Conservation (phyloP, 23 red algal species). For the Cyanidiococcus yangmingshanensis region DNA sequence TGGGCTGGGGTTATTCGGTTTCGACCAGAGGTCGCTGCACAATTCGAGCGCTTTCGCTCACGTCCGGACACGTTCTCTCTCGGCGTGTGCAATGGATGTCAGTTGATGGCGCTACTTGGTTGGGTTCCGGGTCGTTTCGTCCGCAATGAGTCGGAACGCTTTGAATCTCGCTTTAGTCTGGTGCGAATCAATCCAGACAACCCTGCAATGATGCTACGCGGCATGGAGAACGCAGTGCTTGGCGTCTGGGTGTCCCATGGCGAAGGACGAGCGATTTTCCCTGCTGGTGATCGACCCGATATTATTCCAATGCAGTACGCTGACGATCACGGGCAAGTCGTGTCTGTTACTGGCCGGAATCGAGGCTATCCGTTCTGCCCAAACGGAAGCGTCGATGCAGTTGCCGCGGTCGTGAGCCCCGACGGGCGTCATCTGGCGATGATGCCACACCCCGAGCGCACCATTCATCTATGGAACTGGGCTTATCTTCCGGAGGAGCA, state of each 20-base stretch:
- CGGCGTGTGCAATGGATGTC: slow-evolving; percentile 97
- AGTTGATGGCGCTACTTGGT: slow-evolving; percentile 93
- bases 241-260: slow-evolving; percentile 98
- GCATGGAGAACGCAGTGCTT: slow-evolving; percentile 64
- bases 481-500: slow-evolving; percentile 41
- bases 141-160: slow-evolving; percentile 69
- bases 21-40: slow-evolving; percentile 32
- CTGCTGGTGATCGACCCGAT: slow-evolving; percentile 19
- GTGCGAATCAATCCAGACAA: slow-evolving; percentile 40
- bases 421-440: slow-evolving; percentile 94
- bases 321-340: slow-evolving; percentile 43
- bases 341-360: slow-evolving; percentile 20
- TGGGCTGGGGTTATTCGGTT: slow-evolving; percentile 91
- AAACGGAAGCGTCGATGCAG: slow-evolving; percentile 62
- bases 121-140: slow-evolving; percentile 76
- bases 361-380: slow-evolving; percentile 71
- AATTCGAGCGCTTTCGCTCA: slow-evolving; percentile 65
- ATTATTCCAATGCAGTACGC: slow-evolving; percentile 56
- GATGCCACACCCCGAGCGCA: slow-evolving; percentile 98
- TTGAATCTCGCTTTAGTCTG: slow-evolving; percentile 60
- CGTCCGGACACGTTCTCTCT: slow-evolving; percentile 85
- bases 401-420: slow-evolving; percentile 56
- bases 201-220: slow-evolving; percentile 61
- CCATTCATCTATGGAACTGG: slow-evolving; percentile 85
- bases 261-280: slow-evolving; percentile 73